phyloP scores from a whole-genome alignment of 495 filamentous ascomycete species.

The Parathielavia appendiculata region DNA sequence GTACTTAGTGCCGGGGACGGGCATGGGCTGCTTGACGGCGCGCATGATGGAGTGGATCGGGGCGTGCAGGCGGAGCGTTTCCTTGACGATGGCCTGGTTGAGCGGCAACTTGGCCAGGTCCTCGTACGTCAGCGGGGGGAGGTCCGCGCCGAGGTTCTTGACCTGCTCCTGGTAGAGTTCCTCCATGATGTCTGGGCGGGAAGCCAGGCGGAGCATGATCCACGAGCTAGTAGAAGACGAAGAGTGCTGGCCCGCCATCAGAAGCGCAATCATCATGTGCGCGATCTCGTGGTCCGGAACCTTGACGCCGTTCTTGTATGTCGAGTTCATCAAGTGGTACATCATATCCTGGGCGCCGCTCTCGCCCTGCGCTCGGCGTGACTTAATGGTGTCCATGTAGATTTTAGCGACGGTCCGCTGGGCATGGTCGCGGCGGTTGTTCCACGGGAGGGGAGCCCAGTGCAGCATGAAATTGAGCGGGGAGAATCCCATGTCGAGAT shows the following conservation, averaged over 20 bases:
- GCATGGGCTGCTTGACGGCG: constrained; percentile 74
- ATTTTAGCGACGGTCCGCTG: constrained; percentile 69
- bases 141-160: constrained; percentile 53
- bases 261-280: constrained; percentile 86
- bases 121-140: constrained; percentile 60
- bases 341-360: constrained; percentile 65
- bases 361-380: constrained; percentile 51
- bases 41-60: constrained; percentile 85
- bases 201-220: constrained; percentile 75
- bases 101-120: constrained; percentile 65
- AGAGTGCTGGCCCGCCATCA: constrained; percentile 88
- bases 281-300: constrained; percentile 78
- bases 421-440: constrained; percentile 70
- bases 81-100: constrained; percentile 66
- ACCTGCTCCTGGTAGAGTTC: constrained; percentile 73
- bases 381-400: constrained; percentile 71
- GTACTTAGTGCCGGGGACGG: constrained; percentile 70
- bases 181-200: constrained; percentile 65
- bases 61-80: constrained; percentile 73
- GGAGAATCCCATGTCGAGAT: constrained; percentile 78
- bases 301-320: constrained; percentile 65
- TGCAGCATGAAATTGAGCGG: constrained; percentile 83
- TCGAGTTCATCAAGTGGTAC: constrained; percentile 72
- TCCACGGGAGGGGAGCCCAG: constrained; percentile 81
- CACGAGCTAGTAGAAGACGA: constrained; percentile 75